Conservation (phyloP, 805 yeast species). For the Nakazawaea populi region DNA sequence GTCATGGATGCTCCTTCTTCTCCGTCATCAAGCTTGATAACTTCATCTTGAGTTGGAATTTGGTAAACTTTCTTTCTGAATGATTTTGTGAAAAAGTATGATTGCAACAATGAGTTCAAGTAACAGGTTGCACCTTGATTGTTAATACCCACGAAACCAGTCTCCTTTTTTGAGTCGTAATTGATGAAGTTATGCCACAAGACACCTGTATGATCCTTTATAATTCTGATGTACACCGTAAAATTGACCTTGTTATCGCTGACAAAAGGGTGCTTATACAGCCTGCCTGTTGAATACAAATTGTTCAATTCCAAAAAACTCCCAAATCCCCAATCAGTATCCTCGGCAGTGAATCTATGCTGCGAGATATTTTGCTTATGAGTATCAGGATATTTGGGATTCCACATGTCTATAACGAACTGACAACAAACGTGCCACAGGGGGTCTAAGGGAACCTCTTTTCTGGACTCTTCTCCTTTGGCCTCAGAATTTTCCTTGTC, state of each 20-base stretch:
- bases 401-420: constrained; percentile 80
- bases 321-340: constrained; percentile 95
- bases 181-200: constrained; percentile 85
- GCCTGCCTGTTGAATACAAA: constrained; percentile 27
- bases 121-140: constrained; percentile 99
- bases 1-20: constrained; percentile 21
- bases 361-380: constrained; percentile 58
- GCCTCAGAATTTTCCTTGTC: constrained; percentile 22
- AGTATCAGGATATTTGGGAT: constrained; percentile 63
- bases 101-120: constrained; percentile 85
- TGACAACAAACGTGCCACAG: constrained; percentile 91
- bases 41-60: constrained; percentile 71
- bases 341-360: constrained; percentile 71
- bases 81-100: constrained; percentile 76
- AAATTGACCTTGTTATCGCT: constrained; percentile 57
- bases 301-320: constrained; percentile 57
- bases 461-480: constrained; percentile 18
- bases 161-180: constrained; percentile 78
- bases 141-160: constrained; percentile 89
- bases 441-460: constrained; percentile 28
- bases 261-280: constrained; percentile 33
- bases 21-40: constrained; percentile 24
- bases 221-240: constrained; percentile 68
- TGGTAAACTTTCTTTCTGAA: constrained; percentile 84
- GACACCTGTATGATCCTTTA: constrained; percentile 90